Base-by-base conservation (phyloP, 441 rosid species). In the Pelargonium myrrhifolium region DNA sequence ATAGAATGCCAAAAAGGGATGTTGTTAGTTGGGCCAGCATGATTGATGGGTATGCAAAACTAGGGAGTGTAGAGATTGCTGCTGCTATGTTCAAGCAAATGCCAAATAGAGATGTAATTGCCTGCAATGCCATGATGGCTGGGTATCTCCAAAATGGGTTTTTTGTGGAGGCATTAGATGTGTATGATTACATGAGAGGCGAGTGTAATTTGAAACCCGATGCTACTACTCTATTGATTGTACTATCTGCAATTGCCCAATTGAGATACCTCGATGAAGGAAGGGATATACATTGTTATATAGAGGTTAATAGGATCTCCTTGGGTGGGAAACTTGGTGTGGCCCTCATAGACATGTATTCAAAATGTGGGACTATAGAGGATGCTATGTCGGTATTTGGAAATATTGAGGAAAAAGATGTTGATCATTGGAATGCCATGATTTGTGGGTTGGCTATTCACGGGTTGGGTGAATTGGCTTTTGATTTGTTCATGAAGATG, bases 391-490 rank as follows among this genome's bases (percentile, higher is more conserved):
- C 45, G 9, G 79, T 84, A 49, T 87, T 87, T 56, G 71, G 80
- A 11, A 75, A 69, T 3, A 71, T 81, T 5, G 24, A 68, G 55
- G 72, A 73, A 39, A 85, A 77, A 74, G 75, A 58, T 43, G 85
- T 87, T 71, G 89, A 81, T 73, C 92, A 85, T 42, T 87, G 89
- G 92, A 87, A 87, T 70, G 89, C 89, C 8, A 84, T 84, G 83
- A 87, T 87, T 65, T 80, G 81, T 70, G 92, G 92, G 12, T 15
- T 87, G 60, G 88, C 92, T 62, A 65, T 85, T 60, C 89, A 85
- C 64, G 93, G 93, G 49, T 72, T 75, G 24, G 87, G 90, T 42
- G 85, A 81, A 71, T 70, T 78, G 21, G 93, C 89, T 24, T 87
- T 87, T 35, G 71, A 77, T 62, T 75, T 78, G 77, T 80, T 87